These are phyloP conservation scores for Fragaria vesca DNA, from an alignment of 306 rosid genomes.

Conservation along the genomic window DNA sequence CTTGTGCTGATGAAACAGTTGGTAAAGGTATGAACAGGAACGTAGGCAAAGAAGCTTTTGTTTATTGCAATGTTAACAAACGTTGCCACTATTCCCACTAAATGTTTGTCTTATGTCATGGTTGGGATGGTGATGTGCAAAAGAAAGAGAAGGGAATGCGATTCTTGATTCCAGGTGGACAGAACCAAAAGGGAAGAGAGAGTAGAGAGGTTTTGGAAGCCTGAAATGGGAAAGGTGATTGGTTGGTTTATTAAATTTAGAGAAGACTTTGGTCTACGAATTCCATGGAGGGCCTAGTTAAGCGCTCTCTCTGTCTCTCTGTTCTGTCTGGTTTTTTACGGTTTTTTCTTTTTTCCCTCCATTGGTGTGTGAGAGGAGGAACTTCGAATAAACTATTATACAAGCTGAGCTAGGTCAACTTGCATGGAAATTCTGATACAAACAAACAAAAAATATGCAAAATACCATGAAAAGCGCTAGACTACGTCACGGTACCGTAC, in stretches of 20 bases:
- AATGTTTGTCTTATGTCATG: slow-evolving; percentile 32
- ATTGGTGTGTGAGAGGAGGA: neutral
- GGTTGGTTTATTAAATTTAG: slow-evolving; percentile 22
- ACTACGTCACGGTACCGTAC: no score
- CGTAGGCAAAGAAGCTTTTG: neutral
- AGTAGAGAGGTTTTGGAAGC: neutral
- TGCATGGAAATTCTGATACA: neutral
- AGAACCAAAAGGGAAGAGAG: neutral
- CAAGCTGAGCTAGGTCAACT: neutral
- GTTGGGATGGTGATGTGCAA: slow-evolving; percentile 26
- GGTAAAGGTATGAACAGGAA: slow-evolving; percentile 29
- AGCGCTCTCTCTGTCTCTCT: neutral
- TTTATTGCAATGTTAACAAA: slow-evolving; percentile 17
- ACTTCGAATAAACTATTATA: neutral
- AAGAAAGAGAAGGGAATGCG: slow-evolving; percentile 1
- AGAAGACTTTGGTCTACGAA: slow-evolving; percentile 10
- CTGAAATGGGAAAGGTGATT: neutral
- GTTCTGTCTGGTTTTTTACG: neutral
- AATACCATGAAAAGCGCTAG: no score
- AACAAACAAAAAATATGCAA: neutral
- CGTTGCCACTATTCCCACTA: slow-evolving; percentile 34
- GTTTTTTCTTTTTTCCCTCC: slow-evolving; percentile 23
- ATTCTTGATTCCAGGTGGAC: slow-evolving; percentile 24
- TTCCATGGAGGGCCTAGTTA: slow-evolving; percentile 21
- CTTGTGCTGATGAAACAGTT: slow-evolving; percentile 26